phyloP scores from a whole-genome alignment of 192 early-diverging fungal genomes.

The Fimicolochytrium jonesii region DNA sequence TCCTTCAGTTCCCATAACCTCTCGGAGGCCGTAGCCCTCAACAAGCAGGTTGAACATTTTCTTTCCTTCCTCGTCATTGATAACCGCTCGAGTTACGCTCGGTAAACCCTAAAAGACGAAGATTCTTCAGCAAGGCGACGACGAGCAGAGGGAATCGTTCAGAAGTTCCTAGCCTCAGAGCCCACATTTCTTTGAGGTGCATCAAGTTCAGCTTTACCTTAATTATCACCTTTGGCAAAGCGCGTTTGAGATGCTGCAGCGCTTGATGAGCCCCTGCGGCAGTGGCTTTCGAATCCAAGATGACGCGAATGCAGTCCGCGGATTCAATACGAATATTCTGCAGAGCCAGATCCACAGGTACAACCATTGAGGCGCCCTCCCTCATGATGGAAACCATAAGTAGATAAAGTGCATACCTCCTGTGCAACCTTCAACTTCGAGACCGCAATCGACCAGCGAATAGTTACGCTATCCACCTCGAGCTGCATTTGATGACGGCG shows the following conservation, averaged over 20 bases:
- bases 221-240: conserved; percentile 79
- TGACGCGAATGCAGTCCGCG: conserved; percentile 35
- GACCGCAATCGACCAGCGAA: conserved; percentile 72
- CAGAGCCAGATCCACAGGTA: not conserved
- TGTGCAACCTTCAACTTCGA: conserved; percentile 86
- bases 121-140: too few relatives aligned
- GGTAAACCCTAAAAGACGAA: conserved; percentile 80
- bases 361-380: not conserved
- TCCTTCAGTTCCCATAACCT: conserved; percentile 96
- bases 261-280: conserved; percentile 62
- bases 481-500: conserved; percentile 55
- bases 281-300: conserved; percentile 27
- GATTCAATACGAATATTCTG: conserved; percentile 40
- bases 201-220: conserved; percentile 61
- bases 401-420: conserved; percentile 29
- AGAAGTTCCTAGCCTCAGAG: too few relatives aligned
- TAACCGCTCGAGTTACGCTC: conserved; percentile 79
- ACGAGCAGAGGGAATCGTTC: too few relatives aligned
- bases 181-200: too few relatives aligned
- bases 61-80: conserved; percentile 62
- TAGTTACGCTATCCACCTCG: conserved; percentile 73
- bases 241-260: conserved; percentile 79
- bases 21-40: conserved; percentile 89
- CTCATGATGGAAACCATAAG: not conserved
- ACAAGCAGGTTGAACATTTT: conserved; percentile 66